A percentile compares a stretch with the other conserved stretches of the same genome.
These are phyloP conservation scores for Metahyphopichia silvanorum DNA, from an alignment of 805 yeast species.

Conservation along the genomic window DNA sequence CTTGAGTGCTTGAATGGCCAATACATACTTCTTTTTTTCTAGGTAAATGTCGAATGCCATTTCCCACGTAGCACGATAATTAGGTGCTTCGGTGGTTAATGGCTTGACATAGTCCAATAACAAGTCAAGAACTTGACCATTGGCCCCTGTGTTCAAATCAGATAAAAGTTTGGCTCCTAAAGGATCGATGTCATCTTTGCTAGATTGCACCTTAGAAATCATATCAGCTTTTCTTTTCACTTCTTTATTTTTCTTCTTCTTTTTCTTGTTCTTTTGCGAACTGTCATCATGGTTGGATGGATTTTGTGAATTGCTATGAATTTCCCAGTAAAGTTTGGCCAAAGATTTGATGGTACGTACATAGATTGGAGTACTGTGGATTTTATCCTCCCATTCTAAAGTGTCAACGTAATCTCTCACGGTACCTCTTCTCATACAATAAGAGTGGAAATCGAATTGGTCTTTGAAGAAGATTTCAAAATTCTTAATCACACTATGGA, in stretches of 20 bases:
- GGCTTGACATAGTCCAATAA: conserved; percentile 43
- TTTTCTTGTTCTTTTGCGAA: conserved; percentile 45
- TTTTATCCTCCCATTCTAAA: conserved; percentile 76
- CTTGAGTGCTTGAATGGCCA: conserved; percentile 43
- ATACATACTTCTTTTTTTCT: conserved; percentile 42
- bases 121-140: conserved; percentile 39
- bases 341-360: conserved; percentile 70
- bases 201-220: conserved; percentile 41
- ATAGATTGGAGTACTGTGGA: conserved; percentile 69
- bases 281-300: conserved; percentile 6
- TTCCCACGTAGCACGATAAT: conserved; percentile 38
- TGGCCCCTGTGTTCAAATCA: conserved; percentile 18
- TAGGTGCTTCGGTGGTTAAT: conserved; percentile 40
- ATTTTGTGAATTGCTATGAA: conserved; percentile 21
- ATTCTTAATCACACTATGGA: conserved; percentile 58
- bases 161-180: conserved; percentile 48
- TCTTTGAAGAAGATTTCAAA: conserved; percentile 74
- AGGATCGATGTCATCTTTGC: conserved; percentile 53
- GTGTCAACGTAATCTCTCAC: conserved; percentile 77
- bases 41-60: conserved; percentile 38
- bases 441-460: conserved; percentile 92
- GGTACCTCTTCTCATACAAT: conserved; percentile 87
- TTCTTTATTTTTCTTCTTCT: conserved; percentile 50
- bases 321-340: conserved; percentile 50
- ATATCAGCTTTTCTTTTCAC: conserved; percentile 54